Evolutionary conservation across 169 alveolate species (phyloP).

Genomic region (Plasmodium inui): DNA sequence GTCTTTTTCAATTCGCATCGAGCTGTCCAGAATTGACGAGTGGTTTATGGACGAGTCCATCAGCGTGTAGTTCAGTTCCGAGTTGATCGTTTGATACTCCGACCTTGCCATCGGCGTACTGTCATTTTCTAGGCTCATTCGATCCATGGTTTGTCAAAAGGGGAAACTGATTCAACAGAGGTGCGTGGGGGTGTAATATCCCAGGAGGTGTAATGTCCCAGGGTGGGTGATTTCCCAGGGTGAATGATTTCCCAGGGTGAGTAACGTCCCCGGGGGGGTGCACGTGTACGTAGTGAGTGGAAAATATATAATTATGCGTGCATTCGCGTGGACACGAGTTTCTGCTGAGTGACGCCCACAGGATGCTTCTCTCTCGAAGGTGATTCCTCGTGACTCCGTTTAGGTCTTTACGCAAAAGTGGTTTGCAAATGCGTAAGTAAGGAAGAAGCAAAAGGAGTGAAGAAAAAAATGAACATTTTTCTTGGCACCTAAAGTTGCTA

Average conservation of each 20-base stretch:
- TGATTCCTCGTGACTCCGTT: background rate
- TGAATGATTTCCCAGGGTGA: no score
- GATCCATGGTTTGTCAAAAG: conserved; percentile 18
- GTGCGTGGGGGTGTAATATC: background rate
- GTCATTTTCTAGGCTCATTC: conserved; percentile 36
- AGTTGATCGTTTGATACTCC: conserved; percentile 30
- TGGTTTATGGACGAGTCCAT: conserved; percentile 68
- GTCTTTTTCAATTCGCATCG: conserved; percentile 61
- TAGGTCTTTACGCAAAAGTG: background rate
- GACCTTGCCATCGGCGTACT: conserved; percentile 58
- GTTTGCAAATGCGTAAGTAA: background rate
- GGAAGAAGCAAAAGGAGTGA: background rate
- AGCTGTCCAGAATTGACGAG: conserved; percentile 55
- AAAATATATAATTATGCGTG: background rate
- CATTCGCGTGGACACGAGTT: background rate
- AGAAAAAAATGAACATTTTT: background rate
- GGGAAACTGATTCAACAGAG: background rate
- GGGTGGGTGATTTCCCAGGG: no score
- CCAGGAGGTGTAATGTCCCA: no score
- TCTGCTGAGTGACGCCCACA: background rate
- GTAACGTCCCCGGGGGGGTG: background rate
- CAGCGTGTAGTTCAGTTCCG: conserved; percentile 36
- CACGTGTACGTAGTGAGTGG: background rate
- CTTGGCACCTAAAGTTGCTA: background rate
- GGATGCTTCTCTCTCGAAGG: background rate